Conservation (phyloP, 2,329 filamentous ascomycete genomes). For the Cryphonectria parasitica region DNA sequence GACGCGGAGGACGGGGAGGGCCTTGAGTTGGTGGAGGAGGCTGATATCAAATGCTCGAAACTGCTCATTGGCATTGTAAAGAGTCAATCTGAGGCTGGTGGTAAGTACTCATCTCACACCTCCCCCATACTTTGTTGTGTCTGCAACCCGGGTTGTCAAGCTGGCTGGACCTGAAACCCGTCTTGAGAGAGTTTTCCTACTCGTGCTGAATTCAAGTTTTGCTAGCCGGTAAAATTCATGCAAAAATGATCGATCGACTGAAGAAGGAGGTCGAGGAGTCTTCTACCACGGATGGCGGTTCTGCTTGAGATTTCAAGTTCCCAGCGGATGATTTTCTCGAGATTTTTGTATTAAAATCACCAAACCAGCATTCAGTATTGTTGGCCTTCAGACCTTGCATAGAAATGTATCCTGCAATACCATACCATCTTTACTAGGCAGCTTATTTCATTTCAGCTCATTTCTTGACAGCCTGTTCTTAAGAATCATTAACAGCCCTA, state of each 20-base stretch:
- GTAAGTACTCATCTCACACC: slow-evolving; percentile 37
- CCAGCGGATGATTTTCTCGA: neutral
- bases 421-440: neutral
- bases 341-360: neutral
- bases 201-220: neutral
- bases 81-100: slow-evolving; percentile 54
- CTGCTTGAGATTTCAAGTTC: slow-evolving; percentile 5
- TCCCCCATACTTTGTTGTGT: neutral
- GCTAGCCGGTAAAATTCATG: slow-evolving; percentile 46
- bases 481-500: neutral
- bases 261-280: slow-evolving; percentile 34
- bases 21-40: slow-evolving; percentile 53
- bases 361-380: neutral
- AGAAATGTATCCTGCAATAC: neutral
- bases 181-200: neutral
- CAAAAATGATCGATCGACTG: slow-evolving; percentile 49
- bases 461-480: neutral
- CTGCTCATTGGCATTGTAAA: slow-evolving; percentile 54
- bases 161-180: neutral
- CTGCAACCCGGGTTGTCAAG: neutral
- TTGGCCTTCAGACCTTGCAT: neutral
- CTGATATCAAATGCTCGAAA: slow-evolving; percentile 54
- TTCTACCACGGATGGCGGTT: neutral
- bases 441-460: neutral
- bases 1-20: slow-evolving; percentile 37